Percentiles rank a stretch among this genome's conserved stretches.
These are phyloP conservation scores for Cordyceps farinosa DNA, from an alignment of 2,329 filamentous ascomycete species.

Conservation along the genomic window DNA sequence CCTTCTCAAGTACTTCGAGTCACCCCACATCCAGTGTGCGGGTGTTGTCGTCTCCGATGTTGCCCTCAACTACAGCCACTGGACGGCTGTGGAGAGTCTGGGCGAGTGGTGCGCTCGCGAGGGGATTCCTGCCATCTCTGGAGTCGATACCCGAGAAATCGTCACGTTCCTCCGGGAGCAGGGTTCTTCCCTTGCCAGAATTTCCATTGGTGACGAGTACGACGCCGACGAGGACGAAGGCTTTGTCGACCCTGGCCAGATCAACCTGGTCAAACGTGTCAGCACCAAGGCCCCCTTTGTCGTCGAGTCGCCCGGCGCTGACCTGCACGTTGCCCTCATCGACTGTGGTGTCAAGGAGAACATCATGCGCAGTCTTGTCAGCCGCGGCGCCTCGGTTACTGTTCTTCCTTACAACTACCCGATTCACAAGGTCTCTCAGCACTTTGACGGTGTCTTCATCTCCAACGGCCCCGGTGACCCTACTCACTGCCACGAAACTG, in stretches of 20 bases:
- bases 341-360: constrained; percentile 99
- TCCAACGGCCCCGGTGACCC: constrained; percentile 98
- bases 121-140: constrained; percentile 92
- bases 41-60: constrained; percentile 96
- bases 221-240: constrained; percentile 97
- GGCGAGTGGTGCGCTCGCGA: constrained; percentile 93
- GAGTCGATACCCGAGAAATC: constrained; percentile 94
- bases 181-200: constrained; percentile 90
- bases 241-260: constrained; percentile 90
- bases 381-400: constrained; percentile 86
- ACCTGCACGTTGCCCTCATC: constrained; percentile 87
- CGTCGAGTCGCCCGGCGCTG: constrained; percentile 76
- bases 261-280: constrained; percentile 93
- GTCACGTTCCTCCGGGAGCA: constrained; percentile 95
- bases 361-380: constrained; percentile 91
- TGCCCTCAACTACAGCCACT: constrained; percentile 92
- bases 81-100: constrained; percentile 95
- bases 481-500: constrained; percentile 91
- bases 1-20: constrained; percentile 96
- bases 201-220: constrained; percentile 95
- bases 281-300: constrained; percentile 98
- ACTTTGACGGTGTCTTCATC: constrained; percentile 98
- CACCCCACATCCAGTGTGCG: constrained; percentile 92
- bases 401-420: constrained; percentile 96
- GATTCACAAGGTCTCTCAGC: constrained; percentile 95